A percentile compares a stretch with the other conserved stretches of the same genome.
phyloP scores from a whole-genome alignment of 2,329 filamentous ascomycete genomes.

The Fusarium nanum region DNA sequence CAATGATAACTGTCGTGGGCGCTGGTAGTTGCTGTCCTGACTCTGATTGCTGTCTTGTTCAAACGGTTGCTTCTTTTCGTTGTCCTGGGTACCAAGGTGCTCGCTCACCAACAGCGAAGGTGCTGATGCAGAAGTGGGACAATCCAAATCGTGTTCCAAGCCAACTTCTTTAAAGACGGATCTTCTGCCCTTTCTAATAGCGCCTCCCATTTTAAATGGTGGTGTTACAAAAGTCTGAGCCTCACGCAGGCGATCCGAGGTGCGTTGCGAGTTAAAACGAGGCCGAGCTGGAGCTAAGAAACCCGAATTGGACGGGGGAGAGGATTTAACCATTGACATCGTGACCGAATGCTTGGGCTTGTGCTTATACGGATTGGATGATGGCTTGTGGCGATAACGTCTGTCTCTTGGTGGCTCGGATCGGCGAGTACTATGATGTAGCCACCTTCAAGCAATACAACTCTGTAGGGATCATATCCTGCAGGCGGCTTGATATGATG shows the following conservation, averaged over 20 bases:
- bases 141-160: constrained; percentile 53
- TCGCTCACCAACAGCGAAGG: constrained; percentile 26
- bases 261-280: constrained; percentile 62
- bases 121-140: constrained; percentile 30
- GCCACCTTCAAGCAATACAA: constrained; percentile 41
- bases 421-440: constrained; percentile 46
- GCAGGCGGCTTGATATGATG: constrained; percentile 25
- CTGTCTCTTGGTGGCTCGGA: constrained; percentile 37
- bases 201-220: constrained; percentile 56
- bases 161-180: constrained; percentile 66
- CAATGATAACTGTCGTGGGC: constrained; percentile 29
- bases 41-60: constrained; percentile 14
- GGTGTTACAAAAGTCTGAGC: constrained; percentile 54
- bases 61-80: constrained; percentile 45
- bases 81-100: constrained; percentile 33
- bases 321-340: constrained; percentile 41
- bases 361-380: constrained; percentile 20
- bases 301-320: constrained; percentile 33
- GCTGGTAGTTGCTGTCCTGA: constrained; percentile 15
- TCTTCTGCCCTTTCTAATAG: constrained; percentile 61
- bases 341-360: constrained; percentile 2
- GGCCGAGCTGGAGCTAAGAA: constrained; percentile 53
- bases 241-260: constrained; percentile 64
- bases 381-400: constrained; percentile 36
- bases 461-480: constrained; percentile 44